Conservation (phyloP, 805 yeast genomes). For the Hanseniaspora singularis region DNA sequence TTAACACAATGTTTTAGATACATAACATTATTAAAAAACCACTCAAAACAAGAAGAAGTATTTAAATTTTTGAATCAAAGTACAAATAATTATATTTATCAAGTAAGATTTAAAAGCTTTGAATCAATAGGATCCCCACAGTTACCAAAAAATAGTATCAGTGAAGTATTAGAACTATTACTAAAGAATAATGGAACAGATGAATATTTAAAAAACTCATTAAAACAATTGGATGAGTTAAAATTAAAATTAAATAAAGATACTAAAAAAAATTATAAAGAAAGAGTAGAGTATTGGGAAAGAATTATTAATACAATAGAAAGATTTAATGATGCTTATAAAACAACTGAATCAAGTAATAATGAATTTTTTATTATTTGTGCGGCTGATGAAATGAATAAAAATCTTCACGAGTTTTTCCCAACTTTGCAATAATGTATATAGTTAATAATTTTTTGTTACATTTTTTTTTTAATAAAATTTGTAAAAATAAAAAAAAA, state of each 20-base stretch:
- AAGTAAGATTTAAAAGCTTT: constrained; percentile 66
- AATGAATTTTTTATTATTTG: neutral
- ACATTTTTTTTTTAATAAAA: neutral
- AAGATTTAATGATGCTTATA: neutral
- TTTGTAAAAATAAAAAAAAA: neutral
- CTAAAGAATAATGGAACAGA: neutral
- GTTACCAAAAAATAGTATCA: constrained; percentile 32
- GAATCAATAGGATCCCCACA: constrained; percentile 69
- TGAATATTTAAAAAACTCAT: neutral
- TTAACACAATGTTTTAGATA: constrained; percentile 29
- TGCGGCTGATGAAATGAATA: neutral
- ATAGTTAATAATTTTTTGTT: neutral
- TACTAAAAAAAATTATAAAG: neutral
- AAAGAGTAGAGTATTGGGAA: neutral
- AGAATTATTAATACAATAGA: constrained; percentile 2
- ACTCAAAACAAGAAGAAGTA: constrained; percentile 23
- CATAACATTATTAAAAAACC: constrained; percentile 1
- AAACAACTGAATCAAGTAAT: neutral
- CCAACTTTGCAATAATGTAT: neutral
- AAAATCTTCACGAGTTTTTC: constrained; percentile 3
- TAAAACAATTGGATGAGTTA: neutral
- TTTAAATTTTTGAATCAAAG: constrained; percentile 23
- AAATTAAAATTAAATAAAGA: neutral
- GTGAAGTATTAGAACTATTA: neutral
- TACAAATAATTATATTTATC: constrained; percentile 28